Base-by-base conservation (phyloP, 2,329 filamentous ascomycete genomes). In the Teratosphaeria nubilosa region DNA sequence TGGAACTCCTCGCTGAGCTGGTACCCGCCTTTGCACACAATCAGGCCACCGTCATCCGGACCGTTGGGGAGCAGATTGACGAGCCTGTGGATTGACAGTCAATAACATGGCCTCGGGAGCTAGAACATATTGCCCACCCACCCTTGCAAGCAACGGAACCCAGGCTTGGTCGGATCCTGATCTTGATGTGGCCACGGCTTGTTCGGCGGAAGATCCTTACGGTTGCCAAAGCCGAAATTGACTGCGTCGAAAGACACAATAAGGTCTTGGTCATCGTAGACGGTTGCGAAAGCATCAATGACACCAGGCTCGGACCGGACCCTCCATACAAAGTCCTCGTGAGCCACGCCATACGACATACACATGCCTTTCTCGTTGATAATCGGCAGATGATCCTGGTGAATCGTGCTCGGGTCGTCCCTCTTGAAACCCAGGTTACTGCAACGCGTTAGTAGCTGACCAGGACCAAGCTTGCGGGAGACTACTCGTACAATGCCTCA, bases 101-200 rank as follows among this genome's bases (percentile, higher is more conserved):
- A 48, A 5, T 22, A 22, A 48, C 5, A 1, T 3, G 16, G 3
- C 41, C 9, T 20, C 5, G 41, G n/a, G 22, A n/a, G 22, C 14
- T 10, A 2, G 16, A 22, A 16, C 41, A 22, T 6, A 10, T 10
- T 20, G 16, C 10, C n/a, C 7, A 30, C 41, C 2, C 9, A 48
- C 41, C 79, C 79, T 59, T 81, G 79, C 2, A 79, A 69, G 61
- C 79, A 82, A 2, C 77, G 73, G 65, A 82, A 79, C 0, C 78
- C 79, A 13, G 70, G 71, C 62, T 71, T 73, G 6, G 67, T 68
- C 0, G 74, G 76, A 56, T 77, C 73, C 60, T 78, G 76, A 57
- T 78, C 76, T 51, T 77, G 75, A 62, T 78, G 76, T 2, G 76
- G 74, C 76, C 76, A 78, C 1, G 76, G 76, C 56, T 70, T 73